Base-by-base conservation (phyloP, 768 basidiomycete species). In the Phanerochaete carnosa region DNA sequence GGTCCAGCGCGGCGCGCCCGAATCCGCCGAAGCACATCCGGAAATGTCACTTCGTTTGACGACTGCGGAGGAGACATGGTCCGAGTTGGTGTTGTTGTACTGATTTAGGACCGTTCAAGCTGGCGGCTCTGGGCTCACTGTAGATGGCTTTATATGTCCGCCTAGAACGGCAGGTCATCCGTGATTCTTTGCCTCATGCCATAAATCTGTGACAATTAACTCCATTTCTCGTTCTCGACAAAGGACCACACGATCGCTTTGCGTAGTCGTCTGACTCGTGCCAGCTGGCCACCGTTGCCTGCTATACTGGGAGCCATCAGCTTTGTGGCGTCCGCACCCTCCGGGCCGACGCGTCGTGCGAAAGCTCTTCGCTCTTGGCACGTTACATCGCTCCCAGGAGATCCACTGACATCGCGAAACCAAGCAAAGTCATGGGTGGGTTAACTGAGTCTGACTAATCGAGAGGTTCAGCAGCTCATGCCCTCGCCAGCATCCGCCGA, bases 401-500 rank as follows among this genome's bases (percentile, higher is more conserved):
- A 43, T 55, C 33, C 47, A 15, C 28, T 9, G 47, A 13, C 39
- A 43, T 43, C 39, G 39, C 39, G 8, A 8, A 4, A 19, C 39
- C 51, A 32, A 19, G 16, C n/a, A 43, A n/a, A 37, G 25, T 22
- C 33, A 55, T 55, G 54, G 54, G 54, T 55, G 37, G 43, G 33
- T 28, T 11, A 22, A 23, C 33, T 37, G 23, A 23, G 37, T 33
- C 51, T 16, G 30, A 19, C 16, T 23, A 4, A 12, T 52, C 51
- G 30, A 23, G 12, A 23, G 4, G 30, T 15, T n/a, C 11, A 8
- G 51, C 23, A 15, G 30, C 30, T 52, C 51, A 33, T 32, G 15
- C 49, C 51, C 19, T 7, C 30, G 15, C 30, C 54, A 90, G 88
- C 88, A 29, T 79, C 85, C 32, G 70, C 66, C 39, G 89, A 90